These are phyloP conservation scores for Xylariomycetidae sp. DNA, from an alignment of 2,329 filamentous ascomycete species.

Conservation along the genomic window DNA sequence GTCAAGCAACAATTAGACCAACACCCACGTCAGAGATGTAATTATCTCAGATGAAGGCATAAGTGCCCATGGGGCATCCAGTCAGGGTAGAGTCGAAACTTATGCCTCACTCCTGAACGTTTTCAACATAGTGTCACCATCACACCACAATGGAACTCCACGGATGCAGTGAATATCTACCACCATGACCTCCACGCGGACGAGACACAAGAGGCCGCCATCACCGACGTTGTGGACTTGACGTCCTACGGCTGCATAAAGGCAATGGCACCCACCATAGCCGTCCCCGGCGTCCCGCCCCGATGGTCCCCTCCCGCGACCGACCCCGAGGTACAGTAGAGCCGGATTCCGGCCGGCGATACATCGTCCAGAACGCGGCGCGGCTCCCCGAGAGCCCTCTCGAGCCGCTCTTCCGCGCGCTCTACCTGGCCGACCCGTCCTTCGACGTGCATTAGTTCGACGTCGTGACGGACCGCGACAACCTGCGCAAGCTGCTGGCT, in stretches of 20 bases:
- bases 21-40: no score
- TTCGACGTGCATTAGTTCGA: conserved; percentile 35
- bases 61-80: no score
- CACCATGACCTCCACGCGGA: no score
- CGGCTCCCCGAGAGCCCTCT: conserved; percentile 38
- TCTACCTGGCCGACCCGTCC: conserved; percentile 32
- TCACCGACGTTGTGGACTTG: conserved; percentile 34
- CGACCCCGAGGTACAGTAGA: conserved; percentile 22
- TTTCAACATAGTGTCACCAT: no score
- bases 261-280: conserved; percentile 35
- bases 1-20: no score
- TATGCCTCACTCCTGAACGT: no score
- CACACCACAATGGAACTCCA: no score
- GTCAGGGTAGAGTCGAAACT: no score
- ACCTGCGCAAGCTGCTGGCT: conserved; percentile 42
- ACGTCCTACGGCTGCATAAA: conserved; percentile 49
- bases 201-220: no score
- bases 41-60: no score
- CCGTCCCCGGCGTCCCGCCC: conserved; percentile 38
- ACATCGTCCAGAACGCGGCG: conserved; percentile 41
- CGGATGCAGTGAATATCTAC: no score
- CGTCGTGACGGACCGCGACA: conserved; percentile 42
- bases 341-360: conserved; percentile 38
- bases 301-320: conserved; percentile 30
- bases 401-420: conserved; percentile 41